Evolutionary conservation across 2,329 filamentous ascomycete species (phyloP).

Genomic region (Curvularia sp.): DNA sequence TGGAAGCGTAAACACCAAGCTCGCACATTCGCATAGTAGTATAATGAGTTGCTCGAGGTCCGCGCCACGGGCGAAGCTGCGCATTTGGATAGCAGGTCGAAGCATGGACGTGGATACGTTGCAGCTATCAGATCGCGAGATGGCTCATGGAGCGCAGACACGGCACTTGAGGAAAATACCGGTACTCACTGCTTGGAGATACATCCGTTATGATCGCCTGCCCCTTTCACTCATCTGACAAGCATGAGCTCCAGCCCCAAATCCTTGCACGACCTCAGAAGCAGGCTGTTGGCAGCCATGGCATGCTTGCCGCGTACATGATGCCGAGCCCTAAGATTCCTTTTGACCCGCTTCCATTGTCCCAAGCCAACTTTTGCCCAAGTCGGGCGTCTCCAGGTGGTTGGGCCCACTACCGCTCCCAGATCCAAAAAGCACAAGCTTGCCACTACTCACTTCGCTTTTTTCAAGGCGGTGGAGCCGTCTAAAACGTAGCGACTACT

Average conservation of each 20-base stretch:
- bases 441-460: background rate
- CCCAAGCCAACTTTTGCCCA: background rate
- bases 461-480: background rate
- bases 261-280: slow-evolving; percentile 1
- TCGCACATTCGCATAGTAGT: background rate
- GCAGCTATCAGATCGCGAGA: slow-evolving; percentile 9
- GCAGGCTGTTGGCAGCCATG: slow-evolving; percentile 1
- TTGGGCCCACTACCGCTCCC: background rate
- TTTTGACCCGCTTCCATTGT: background rate
- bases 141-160: slow-evolving; percentile 9
- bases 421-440: background rate
- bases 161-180: slow-evolving; percentile 8
- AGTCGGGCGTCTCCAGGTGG: slow-evolving; percentile 7
- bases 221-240: slow-evolving; percentile 9
- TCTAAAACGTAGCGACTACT: background rate
- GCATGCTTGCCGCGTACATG: slow-evolving; percentile 7
- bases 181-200: slow-evolving; percentile 1
- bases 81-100: slow-evolving; percentile 1
- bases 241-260: background rate
- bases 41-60: background rate
- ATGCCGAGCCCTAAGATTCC: slow-evolving; percentile 6
- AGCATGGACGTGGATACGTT: background rate
- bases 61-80: background rate
- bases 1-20: background rate
- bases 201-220: slow-evolving; percentile 4